phyloP scores from a whole-genome alignment of 73 alveolate species.

The Paramecium sexaurelia region DNA sequence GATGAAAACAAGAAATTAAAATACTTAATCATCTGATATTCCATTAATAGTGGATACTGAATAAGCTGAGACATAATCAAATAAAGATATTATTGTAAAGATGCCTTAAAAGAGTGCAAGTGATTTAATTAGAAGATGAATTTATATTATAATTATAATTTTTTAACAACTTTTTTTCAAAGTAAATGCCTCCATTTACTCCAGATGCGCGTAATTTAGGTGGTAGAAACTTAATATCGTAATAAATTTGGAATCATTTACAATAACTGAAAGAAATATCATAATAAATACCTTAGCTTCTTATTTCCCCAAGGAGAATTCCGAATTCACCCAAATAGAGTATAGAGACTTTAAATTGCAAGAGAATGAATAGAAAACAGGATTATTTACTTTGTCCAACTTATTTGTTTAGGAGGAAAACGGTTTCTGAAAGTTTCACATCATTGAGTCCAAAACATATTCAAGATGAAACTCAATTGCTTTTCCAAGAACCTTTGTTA shows the following conservation, averaged over 20 bases:
- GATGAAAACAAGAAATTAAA: slow-evolving; percentile 35
- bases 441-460: slow-evolving; percentile 37
- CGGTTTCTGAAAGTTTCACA: slow-evolving; percentile 40
- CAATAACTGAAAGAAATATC: background rate
- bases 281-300: background rate
- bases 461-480: slow-evolving; percentile 26
- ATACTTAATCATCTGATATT: slow-evolving; percentile 13
- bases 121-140: background rate
- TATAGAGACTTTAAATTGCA: background rate
- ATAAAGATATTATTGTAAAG: background rate
- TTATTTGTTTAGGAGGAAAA: slow-evolving; percentile 20
- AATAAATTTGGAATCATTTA: slow-evolving; percentile 39
- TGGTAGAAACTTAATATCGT: slow-evolving; percentile 3
- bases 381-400: slow-evolving; percentile 44
- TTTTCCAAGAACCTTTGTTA: background rate
- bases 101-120: slow-evolving; percentile 4
- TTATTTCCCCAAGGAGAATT: background rate
- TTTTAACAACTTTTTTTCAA: slow-evolving; percentile 18
- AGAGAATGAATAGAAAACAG: background rate
- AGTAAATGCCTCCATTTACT: slow-evolving; percentile 54
- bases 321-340: slow-evolving; percentile 14
- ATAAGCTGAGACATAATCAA: background rate
- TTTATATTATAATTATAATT: background rate
- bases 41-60: slow-evolving; percentile 14
- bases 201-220: slow-evolving; percentile 51